These are phyloP conservation scores for Globisporangium cystogenes DNA, from an alignment of 352 stramenopile species.

Conservation along the genomic window DNA sequence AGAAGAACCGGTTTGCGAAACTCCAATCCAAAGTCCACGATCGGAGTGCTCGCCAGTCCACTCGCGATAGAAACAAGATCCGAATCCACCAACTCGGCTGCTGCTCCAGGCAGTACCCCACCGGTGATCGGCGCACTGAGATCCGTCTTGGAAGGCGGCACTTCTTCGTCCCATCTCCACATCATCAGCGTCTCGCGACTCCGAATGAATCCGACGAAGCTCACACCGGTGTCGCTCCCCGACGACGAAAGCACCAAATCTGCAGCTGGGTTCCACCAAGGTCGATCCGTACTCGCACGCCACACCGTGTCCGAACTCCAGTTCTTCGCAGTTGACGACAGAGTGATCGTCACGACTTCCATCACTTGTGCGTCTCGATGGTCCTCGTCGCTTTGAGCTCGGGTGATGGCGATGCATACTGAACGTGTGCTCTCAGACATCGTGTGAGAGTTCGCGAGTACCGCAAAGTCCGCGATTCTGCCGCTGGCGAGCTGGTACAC, in stretches of 20 bases:
- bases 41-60: background rate
- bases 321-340: background rate
- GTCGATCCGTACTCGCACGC: background rate
- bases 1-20: background rate
- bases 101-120: background rate
- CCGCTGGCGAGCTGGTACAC: slow-evolving; percentile 12
- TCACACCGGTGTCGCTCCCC: background rate
- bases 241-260: background rate
- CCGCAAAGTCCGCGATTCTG: slow-evolving; percentile 18
- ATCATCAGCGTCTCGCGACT: slow-evolving; percentile 3
- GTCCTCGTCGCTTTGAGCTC: background rate
- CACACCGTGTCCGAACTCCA: background rate
- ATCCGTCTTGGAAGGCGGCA: background rate
- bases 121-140: background rate
- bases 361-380: background rate
- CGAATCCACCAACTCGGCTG: background rate
- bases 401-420: slow-evolving; percentile 3
- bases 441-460: background rate
- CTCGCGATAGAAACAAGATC: slow-evolving; percentile 8
- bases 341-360: slow-evolving; percentile 9
- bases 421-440: background rate
- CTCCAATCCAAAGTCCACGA: slow-evolving; percentile 2
- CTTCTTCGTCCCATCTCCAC: slow-evolving; percentile 2
- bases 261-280: background rate
- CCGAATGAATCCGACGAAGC: slow-evolving; percentile 4